Percentiles rank a stretch among this genome's conserved stretches.
These are phyloP conservation scores for Starmerella khaoyaiensis DNA, from an alignment of 805 yeast genomes.

Conservation along the genomic window DNA sequence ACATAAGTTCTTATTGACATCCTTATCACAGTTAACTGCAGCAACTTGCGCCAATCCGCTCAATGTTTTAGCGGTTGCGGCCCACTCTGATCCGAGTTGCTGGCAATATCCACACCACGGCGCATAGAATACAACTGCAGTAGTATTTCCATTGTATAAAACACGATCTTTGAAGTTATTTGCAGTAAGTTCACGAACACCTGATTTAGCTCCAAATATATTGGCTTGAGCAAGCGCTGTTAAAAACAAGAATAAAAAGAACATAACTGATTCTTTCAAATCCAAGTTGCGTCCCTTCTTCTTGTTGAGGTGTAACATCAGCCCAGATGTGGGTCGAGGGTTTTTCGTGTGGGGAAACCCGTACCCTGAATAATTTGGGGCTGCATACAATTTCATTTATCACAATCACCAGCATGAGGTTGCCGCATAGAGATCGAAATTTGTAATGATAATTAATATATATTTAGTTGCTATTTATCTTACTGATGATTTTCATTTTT, in stretches of 20 bases:
- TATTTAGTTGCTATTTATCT: too few relatives aligned
- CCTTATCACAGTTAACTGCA: conserved; percentile 76
- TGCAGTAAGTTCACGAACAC: conserved; percentile 19
- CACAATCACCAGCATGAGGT: too few relatives aligned
- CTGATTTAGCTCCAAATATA: conserved; percentile 13
- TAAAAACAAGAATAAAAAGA: conserved; percentile 1
- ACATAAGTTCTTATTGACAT: conserved; percentile 56
- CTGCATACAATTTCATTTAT: too few relatives aligned
- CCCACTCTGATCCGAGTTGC: conserved; percentile 50
- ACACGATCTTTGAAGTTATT: conserved; percentile 53
- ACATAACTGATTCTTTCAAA: too few relatives aligned
- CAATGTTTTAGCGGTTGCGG: conserved; percentile 48
- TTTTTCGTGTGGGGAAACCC: too few relatives aligned
- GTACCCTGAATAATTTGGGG: too few relatives aligned
- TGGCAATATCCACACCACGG: conserved; percentile 99
- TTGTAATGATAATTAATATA: too few relatives aligned
- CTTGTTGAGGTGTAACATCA: too few relatives aligned
- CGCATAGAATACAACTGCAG: conserved; percentile 84
- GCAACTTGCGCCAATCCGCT: conserved; percentile 42
- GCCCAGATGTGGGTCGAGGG: too few relatives aligned
- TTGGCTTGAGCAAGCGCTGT: conserved; percentile 1
- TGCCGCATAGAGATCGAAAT: too few relatives aligned
- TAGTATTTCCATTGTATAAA: conserved; percentile 56
- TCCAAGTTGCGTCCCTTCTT: too few relatives aligned
- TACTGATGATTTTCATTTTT: too few relatives aligned